Conservation (phyloP, 345 rosid genomes). For the Hypericum androsaemum region DNA sequence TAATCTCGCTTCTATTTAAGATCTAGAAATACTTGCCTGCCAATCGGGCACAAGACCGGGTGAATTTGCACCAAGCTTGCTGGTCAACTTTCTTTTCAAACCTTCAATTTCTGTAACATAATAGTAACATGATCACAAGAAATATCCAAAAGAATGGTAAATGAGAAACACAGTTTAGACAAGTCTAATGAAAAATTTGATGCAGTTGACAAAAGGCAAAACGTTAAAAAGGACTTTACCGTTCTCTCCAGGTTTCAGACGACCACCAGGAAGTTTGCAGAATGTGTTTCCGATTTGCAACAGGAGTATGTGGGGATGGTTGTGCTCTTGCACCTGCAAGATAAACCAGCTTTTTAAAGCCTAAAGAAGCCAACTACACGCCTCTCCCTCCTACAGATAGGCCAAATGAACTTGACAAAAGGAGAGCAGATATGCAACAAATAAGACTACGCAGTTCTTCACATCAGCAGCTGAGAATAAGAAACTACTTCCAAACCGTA, state of each 20-base stretch:
- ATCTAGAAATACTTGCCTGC: slow-evolving; percentile 45
- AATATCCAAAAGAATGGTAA: neutral
- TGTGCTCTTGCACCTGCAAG: slow-evolving; percentile 92
- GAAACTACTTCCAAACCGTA: no score
- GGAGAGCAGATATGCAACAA: no score
- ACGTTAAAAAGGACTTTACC: slow-evolving; percentile 30
- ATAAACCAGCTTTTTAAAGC: slow-evolving; percentile 4
- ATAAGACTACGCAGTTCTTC: no score
- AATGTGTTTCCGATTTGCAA: slow-evolving; percentile 94
- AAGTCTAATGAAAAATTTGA: neutral
- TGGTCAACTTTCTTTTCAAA: slow-evolving; percentile 80
- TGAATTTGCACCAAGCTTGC: slow-evolving; percentile 92
- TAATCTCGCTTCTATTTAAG: no score
- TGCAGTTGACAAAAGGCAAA: neutral
- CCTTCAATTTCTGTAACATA: slow-evolving; percentile 71
- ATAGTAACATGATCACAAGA: slow-evolving; percentile 4
- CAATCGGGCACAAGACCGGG: slow-evolving; percentile 74
- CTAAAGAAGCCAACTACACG: neutral
- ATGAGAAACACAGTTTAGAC: neutral
- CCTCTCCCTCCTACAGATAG: no score
- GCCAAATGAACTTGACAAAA: no score
- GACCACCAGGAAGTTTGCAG: slow-evolving; percentile 99
- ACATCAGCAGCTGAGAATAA: no score
- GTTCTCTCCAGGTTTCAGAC: slow-evolving; percentile 92
- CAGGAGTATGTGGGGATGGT: slow-evolving; percentile 93